phyloP scores from a whole-genome alignment of 2,329 filamentous ascomycete species.

The Dactylellina haptotyla region DNA sequence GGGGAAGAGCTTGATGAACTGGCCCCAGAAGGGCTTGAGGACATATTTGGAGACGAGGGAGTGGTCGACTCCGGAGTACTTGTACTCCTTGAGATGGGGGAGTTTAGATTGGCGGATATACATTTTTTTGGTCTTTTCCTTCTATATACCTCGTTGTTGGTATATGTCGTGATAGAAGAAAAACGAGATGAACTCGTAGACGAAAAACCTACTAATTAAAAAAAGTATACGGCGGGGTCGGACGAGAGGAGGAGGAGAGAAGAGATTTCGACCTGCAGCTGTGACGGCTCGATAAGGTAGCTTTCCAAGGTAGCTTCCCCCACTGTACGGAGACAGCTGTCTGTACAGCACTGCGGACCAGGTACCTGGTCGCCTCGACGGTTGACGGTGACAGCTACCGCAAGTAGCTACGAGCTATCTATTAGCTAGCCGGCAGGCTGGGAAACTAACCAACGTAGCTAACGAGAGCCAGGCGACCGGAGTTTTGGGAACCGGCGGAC shows the following conservation, averaged over 20 bases:
- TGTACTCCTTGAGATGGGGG: constrained; percentile 89
- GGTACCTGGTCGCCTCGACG: too few species aligned
- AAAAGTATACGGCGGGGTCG: constrained; percentile 27
- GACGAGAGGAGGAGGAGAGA: not conserved
- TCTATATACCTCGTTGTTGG: not conserved
- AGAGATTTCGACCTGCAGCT: constrained; percentile 18
- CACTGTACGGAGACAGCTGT: not conserved
- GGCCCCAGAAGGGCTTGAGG: constrained; percentile 96
- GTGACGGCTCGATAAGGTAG: not conserved
- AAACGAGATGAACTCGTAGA: not conserved
- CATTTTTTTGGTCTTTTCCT: constrained; percentile 63
- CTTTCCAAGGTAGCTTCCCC: constrained; percentile 30
- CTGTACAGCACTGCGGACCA: too few species aligned
- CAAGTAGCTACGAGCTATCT: too few species aligned
- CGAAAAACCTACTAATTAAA: too few species aligned
- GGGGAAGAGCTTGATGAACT: constrained; percentile 94
- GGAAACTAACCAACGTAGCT: too few species aligned
- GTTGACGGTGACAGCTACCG: too few species aligned
- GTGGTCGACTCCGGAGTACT: constrained; percentile 91
- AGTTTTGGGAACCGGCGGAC: too few species aligned
- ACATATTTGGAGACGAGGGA: constrained; percentile 91
- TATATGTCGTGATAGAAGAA: not conserved
- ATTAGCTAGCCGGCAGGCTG: too few species aligned
- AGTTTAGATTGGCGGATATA: constrained; percentile 94
- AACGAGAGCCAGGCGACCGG: too few species aligned